These are phyloP conservation scores for Leccinum ochraceum DNA, from an alignment of 768 basidiomycete species.

Conservation along the genomic window DNA sequence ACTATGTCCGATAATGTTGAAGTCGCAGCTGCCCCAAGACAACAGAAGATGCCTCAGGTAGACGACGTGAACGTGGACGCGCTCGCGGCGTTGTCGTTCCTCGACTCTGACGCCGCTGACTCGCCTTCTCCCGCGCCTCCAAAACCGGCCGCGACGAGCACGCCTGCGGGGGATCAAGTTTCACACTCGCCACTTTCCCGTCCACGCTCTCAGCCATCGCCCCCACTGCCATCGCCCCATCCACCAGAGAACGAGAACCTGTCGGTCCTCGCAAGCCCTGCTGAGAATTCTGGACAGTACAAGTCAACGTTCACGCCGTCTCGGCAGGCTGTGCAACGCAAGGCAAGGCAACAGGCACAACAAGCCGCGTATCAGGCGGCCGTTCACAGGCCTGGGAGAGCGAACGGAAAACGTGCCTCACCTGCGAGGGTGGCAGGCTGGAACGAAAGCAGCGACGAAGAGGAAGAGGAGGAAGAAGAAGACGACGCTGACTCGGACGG, in stretches of 20 bases:
- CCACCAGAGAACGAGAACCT: slow-evolving; percentile 37
- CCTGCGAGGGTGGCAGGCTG: slow-evolving; percentile 46
- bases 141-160: slow-evolving; percentile 10
- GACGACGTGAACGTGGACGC: slow-evolving; percentile 68
- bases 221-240: slow-evolving; percentile 32
- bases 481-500: slow-evolving; percentile 65
- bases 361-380: slow-evolving; percentile 82
- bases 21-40: slow-evolving; percentile 3
- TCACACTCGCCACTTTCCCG: slow-evolving; percentile 29
- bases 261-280: slow-evolving; percentile 17
- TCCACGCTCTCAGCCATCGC: slow-evolving; percentile 30
- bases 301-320: slow-evolving; percentile 90
- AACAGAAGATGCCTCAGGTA: slow-evolving; percentile 21
- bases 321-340: slow-evolving; percentile 80
- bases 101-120: slow-evolving; percentile 45
- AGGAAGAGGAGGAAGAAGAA: slow-evolving; percentile 74
- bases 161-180: slow-evolving; percentile 4
- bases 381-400: slow-evolving; percentile 69
- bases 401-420: slow-evolving; percentile 40
- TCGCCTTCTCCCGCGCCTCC: slow-evolving; percentile 24
- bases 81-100: slow-evolving; percentile 75
- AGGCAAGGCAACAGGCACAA: slow-evolving; percentile 80
- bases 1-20: slow-evolving; percentile 34
- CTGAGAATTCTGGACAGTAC: slow-evolving; percentile 44
- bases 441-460: slow-evolving; percentile 76